A percentile compares a stretch with the other conserved stretches of the same genome.
Evolutionary conservation across 1,284 basidiomycete genomes (phyloP).

Genomic region (Hemileia vastatrix): DNA sequence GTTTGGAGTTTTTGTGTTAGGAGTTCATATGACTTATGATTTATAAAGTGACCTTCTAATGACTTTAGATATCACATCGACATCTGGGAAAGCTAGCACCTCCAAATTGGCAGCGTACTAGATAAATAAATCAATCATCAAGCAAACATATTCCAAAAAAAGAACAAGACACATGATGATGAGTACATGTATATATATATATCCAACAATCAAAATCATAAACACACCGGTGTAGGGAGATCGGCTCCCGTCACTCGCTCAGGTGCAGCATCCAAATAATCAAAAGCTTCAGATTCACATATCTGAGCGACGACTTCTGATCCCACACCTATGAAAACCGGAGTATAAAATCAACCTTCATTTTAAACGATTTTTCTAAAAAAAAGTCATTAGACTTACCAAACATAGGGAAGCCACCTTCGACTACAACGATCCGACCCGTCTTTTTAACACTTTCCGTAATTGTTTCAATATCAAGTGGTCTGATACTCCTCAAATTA

Average conservation of each 20-base stretch:
- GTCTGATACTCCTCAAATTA: slow-evolving; percentile 89
- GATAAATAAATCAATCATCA: not conserved
- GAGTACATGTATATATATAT: slow-evolving; percentile 9
- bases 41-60: slow-evolving; percentile 73
- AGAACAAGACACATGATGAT: slow-evolving; percentile 24
- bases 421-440: slow-evolving; percentile 73
- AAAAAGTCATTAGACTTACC: slow-evolving; percentile 50
- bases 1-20: too few species aligned
- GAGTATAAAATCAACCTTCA: not conserved
- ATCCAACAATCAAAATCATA: not conserved
- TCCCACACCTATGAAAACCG: slow-evolving; percentile 61
- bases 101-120: slow-evolving; percentile 85
- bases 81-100: slow-evolving; percentile 80
- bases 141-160: not conserved
- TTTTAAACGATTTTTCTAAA: not conserved
- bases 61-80: slow-evolving; percentile 74
- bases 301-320: slow-evolving; percentile 36
- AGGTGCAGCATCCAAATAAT: slow-evolving; percentile 93
- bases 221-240: slow-evolving; percentile 81
- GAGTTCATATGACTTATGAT: too few species aligned
- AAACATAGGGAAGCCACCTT: slow-evolving; percentile 97
- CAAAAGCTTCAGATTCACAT: slow-evolving; percentile 86
- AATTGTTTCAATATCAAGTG: slow-evolving; percentile 94
- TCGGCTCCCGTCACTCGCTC: slow-evolving; percentile 96
- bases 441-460: slow-evolving; percentile 96